Percentiles rank a stretch among this genome's conserved stretches.
These are phyloP conservation scores for Papiliotrema laurentii DNA, from an alignment of 1,284 basidiomycete species.

Conservation along the genomic window DNA sequence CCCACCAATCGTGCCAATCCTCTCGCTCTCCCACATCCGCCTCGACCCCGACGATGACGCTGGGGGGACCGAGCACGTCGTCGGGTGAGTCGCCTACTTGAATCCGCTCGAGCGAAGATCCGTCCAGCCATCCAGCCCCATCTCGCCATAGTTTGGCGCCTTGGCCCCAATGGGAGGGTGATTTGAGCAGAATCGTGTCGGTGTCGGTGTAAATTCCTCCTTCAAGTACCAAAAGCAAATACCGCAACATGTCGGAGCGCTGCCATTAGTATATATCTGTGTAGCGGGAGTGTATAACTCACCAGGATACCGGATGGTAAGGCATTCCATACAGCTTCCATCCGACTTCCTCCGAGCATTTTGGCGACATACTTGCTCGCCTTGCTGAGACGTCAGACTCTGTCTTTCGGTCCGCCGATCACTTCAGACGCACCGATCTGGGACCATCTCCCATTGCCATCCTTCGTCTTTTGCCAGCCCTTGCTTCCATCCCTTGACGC, in stretches of 20 bases:
- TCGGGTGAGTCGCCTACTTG: constrained; percentile 20
- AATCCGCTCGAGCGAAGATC: constrained; percentile 14
- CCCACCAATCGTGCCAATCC: constrained; percentile 49
- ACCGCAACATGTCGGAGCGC: constrained; percentile 42
- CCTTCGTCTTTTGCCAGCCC: constrained; percentile 28
- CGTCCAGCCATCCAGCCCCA: constrained; percentile 38
- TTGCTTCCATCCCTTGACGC: constrained; percentile 34
- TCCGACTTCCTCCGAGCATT: constrained; percentile 17
- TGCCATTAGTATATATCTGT: constrained; percentile 26
- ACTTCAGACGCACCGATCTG: constrained; percentile 26
- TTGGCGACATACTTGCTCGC: constrained; percentile 27
- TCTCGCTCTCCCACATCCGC: constrained; percentile 46
- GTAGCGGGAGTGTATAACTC: constrained; percentile 14
- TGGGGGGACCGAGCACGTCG: constrained; percentile 30
- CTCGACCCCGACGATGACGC: constrained; percentile 47
- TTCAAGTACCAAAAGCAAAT: constrained; percentile 41
- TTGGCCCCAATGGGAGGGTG: constrained; percentile 37
- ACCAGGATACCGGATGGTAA: constrained; percentile 44
- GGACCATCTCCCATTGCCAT: constrained; percentile 40
- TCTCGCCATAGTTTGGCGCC: constrained; percentile 26
- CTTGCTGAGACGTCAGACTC: constrained; percentile 18
- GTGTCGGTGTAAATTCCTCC: constrained; percentile 49
- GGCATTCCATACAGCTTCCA: constrained; percentile 35
- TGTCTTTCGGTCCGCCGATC: not conserved
- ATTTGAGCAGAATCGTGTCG: constrained; percentile 42